Conservation (phyloP, 768 basidiomycete genomes). For the Mycena kentingensis region DNA sequence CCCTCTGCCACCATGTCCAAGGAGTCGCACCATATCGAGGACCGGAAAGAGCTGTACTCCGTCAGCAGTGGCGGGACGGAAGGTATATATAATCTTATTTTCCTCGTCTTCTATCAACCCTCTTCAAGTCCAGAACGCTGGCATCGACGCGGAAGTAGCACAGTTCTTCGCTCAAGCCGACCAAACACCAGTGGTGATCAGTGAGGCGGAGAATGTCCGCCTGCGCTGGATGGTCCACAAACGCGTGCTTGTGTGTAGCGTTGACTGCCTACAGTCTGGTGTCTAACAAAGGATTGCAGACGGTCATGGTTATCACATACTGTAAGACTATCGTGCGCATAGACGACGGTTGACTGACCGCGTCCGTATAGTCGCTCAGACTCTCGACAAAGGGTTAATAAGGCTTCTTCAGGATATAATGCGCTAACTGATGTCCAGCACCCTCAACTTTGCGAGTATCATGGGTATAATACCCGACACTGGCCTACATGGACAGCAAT, state of each 20-base stretch:
- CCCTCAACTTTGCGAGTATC: constrained; percentile 49
- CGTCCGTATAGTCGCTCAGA: constrained; percentile 42
- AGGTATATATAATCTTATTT: not conserved
- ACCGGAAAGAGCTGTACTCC: constrained; percentile 37
- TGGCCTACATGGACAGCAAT: constrained; percentile 50
- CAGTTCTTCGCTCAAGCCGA: constrained; percentile 41
- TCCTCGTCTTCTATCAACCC: constrained; percentile 1
- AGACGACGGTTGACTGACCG: not conserved
- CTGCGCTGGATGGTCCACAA: constrained; percentile 50
- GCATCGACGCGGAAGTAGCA: constrained; percentile 50
- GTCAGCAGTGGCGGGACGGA: constrained; percentile 33
- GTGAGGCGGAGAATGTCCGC: constrained; percentile 44
- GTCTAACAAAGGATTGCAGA: constrained; percentile 18
- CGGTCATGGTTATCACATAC: constrained; percentile 50
- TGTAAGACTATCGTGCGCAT: constrained; percentile 28
- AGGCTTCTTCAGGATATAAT: constrained; percentile 1
- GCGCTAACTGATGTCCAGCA: constrained; percentile 27
- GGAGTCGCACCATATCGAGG: constrained; percentile 1
- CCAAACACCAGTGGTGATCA: constrained; percentile 35
- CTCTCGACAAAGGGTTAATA: constrained; percentile 46
- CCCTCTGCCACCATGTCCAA: constrained; percentile 4
- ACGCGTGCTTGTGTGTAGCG: constrained; percentile 40
- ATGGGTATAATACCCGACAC: constrained; percentile 48
- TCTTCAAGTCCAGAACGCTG: constrained; percentile 22
- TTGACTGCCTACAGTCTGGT: not conserved